A percentile compares a stretch with the other conserved stretches of the same genome.
phyloP scores from a whole-genome alignment of 2,329 filamentous ascomycete species.

The Pseudogymnoascus sp. region DNA sequence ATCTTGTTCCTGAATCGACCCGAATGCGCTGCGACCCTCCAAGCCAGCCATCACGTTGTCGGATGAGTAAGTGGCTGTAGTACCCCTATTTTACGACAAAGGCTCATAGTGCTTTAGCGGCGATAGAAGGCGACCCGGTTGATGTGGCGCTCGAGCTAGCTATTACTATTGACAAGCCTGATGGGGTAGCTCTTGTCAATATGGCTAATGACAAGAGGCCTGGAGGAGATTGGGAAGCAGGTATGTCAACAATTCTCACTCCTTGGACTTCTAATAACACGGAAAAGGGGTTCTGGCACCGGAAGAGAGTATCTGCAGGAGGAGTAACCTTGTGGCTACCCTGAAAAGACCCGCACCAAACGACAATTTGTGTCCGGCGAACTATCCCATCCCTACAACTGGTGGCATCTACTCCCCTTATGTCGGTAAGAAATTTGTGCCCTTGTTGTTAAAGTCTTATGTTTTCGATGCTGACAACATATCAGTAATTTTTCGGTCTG shows the following conservation, averaged over 20 bases:
- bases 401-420: conserved; percentile 64
- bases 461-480: not conserved
- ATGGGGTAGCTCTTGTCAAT: conserved; percentile 58
- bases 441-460: not conserved
- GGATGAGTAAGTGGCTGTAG: conserved; percentile 9
- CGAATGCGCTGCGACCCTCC: conserved; percentile 14
- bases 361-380: conserved; percentile 36
- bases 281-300: conserved; percentile 48
- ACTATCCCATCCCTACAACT: conserved; percentile 65
- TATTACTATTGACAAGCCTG: conserved; percentile 30
- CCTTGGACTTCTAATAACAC: conserved; percentile 3
- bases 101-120: conserved; percentile 24
- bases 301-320: conserved; percentile 66
- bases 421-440: conserved; percentile 45
- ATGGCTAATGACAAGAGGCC: conserved; percentile 69
- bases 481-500: conserved; percentile 60
- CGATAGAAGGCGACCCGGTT: conserved; percentile 52
- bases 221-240: conserved; percentile 74
- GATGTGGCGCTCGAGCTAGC: conserved; percentile 54
- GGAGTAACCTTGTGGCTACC: conserved; percentile 66
- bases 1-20: conserved; percentile 32
- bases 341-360: conserved; percentile 53
- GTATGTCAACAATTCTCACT: conserved; percentile 25
- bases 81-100: not conserved
- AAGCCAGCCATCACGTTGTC: conserved; percentile 12